Evolutionary conservation across 257 asterid genomes (phyloP), one percentile per base, ranked within the genome.

Genomic region (Gentiana straminea): DNA sequence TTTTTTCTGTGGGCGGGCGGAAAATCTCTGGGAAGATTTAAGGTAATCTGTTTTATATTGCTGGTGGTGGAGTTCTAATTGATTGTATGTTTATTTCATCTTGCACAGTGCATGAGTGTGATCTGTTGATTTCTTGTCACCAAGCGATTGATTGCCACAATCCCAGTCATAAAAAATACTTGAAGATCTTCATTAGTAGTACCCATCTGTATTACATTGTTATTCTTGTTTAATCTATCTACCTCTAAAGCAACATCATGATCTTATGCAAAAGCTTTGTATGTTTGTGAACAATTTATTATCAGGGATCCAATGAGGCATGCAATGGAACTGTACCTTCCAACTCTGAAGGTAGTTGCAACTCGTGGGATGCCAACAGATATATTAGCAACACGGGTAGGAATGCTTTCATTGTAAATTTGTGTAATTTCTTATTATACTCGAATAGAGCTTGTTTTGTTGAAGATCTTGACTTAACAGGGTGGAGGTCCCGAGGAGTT

Each of bases 291-390:
- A 51, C 56, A 55, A 43, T 63, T 71, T 48, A 24, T 24, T 24
- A 24, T 54, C 83, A 79, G 94, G 85, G 70, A 60, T 64, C 66
- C 55, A 74, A 70, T 37, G 73, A 51, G 71, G 50, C 60, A 39
- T 65, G 83, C 71, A 63, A 77, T 73, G 57, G 73, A 68, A 43
- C 64, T 62, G 58, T 71, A 62, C 90, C 90, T 69, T 76, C 90
- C 50, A 64, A 69, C 54, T 85, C 90, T 24, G 94, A 74, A 36
- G 72, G 71, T 58, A 81, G 89, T 69, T 78, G 74, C 68, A 77
- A 65, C 70, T 76, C 94, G 39, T 66, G 73, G 47, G 86, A 80
- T 52, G 72, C 76, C 64, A 76, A 68, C 68, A 72, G 68, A 72
- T 78, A 76, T 64, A 69, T 73, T 62, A 60, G 64, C 57, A 65